Evolutionary conservation across 305 asterid genomes (phyloP), one percentile per base, ranked within the genome.

Genomic region (Fraxinus nigra): DNA sequence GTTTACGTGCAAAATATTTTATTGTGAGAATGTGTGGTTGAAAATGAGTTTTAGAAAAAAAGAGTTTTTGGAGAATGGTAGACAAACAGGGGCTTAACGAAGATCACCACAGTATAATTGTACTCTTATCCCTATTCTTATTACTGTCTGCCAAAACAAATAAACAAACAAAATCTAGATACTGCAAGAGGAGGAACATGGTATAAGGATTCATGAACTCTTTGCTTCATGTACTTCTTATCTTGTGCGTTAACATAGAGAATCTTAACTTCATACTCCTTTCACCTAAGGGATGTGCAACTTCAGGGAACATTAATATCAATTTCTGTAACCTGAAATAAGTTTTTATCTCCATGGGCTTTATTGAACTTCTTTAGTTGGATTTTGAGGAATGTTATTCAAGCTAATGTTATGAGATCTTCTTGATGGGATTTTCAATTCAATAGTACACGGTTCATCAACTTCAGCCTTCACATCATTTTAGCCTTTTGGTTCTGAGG

Each of bases 401-500:
- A 67, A 13, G 74, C 37, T 67, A 67, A 67, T 26, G 74, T 69
- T 28, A 22, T 46, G 46, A 59, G 76, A 77, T 77, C 22, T 34
- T 83, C 80, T 65, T 67, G 10, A 46, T 7, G 28, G 67, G 67
- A 7, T 74, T 16, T 56, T 40, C 22, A 51, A 28, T 26, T 40
- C 78, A 51, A 75, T 74, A 56, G 63, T 61, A 32, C 56, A 3
- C 38, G 63, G 56, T 32, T 38, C 59, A 79, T 78, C 77, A 54
- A 34, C 82, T 51, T 16, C 22, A 16, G 8, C 6, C 3, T n/a
- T 78, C 9, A 76, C 61, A 18, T 65, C 56, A 37, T 75, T 46
- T 63, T n/a, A 37, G 74, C 48, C 72, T 83, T 77, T 79, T 65
- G 72, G 33, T 65, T 65, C 72, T 65, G 72, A 63, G 28, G 20